phyloP scores from a whole-genome alignment of 2,329 filamentous ascomycete genomes.

The Cytospora mali region DNA sequence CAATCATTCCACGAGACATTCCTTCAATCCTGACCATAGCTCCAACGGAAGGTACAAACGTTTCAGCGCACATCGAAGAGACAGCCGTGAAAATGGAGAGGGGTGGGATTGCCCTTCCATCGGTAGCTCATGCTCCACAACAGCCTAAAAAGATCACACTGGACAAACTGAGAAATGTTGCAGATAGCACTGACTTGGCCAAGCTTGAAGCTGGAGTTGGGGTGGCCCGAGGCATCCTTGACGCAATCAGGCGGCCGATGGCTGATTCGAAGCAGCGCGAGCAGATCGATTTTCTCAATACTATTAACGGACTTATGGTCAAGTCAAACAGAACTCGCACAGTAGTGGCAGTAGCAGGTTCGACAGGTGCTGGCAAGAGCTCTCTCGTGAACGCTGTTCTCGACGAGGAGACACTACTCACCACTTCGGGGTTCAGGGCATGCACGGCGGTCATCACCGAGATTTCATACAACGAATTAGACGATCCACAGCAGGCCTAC shows the following conservation, averaged over 20 bases:
- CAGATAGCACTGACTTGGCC: neutral
- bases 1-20: neutral
- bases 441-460: slow-evolving; percentile 65
- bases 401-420: slow-evolving; percentile 57
- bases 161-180: neutral
- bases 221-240: neutral
- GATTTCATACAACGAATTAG: slow-evolving; percentile 56
- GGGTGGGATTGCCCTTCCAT: neutral
- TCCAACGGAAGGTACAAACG: neutral
- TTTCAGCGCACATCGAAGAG: neutral
- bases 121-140: too few species aligned
- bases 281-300: slow-evolving; percentile 31
- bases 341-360: slow-evolving; percentile 62
- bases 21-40: neutral
- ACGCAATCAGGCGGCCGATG: slow-evolving; percentile 19
- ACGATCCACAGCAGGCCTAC: slow-evolving; percentile 44
- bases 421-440: slow-evolving; percentile 56
- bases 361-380: slow-evolving; percentile 64
- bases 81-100: neutral
- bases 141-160: neutral
- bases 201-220: slow-evolving; percentile 8
- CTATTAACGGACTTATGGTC: slow-evolving; percentile 44
- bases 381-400: slow-evolving; percentile 65
- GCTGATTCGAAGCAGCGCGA: slow-evolving; percentile 22
- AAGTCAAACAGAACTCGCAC: slow-evolving; percentile 42